Conservation (phyloP, 352 stramenopile genomes). For the Saprolegnia diclina region DNA sequence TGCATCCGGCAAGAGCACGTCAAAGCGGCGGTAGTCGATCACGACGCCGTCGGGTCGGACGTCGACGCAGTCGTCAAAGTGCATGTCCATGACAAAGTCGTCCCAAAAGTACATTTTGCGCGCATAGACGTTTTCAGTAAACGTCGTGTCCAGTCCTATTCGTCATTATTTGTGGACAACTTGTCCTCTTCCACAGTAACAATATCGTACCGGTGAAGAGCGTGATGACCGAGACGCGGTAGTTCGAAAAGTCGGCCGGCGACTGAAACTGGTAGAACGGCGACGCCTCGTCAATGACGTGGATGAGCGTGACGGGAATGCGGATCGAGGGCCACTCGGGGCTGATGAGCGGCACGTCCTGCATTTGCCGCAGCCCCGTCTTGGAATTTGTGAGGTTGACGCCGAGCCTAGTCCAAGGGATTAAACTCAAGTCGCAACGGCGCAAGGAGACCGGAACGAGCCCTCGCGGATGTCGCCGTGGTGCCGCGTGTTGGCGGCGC, state of each 20-base stretch:
- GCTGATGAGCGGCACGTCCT: slow-evolving; percentile 74
- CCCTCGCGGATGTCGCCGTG: slow-evolving; percentile 79
- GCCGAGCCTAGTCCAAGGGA: slow-evolving; percentile 35
- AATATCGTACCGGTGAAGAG: slow-evolving; percentile 46
- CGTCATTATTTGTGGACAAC: neutral
- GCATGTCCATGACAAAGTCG: slow-evolving; percentile 75
- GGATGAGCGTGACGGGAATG: slow-evolving; percentile 70
- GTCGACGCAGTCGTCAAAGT: slow-evolving; percentile 70
- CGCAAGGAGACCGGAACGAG: slow-evolving; percentile 46
- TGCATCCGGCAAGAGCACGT: slow-evolving; percentile 24
- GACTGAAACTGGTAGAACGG: slow-evolving; percentile 75
- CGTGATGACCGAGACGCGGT: slow-evolving; percentile 67
- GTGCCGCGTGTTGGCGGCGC: slow-evolving; percentile 72
- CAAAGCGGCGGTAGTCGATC: slow-evolving; percentile 67
- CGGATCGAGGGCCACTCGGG: slow-evolving; percentile 79
- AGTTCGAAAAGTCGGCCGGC: slow-evolving; percentile 60
- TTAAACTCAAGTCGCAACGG: neutral
- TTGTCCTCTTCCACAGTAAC: neutral
- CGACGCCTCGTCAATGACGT: slow-evolving; percentile 73
- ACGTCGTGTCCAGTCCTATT: slow-evolving; percentile 64
- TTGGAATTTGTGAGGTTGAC: slow-evolving; percentile 79
- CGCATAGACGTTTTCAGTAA: slow-evolving; percentile 80
- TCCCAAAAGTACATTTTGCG: slow-evolving; percentile 87
- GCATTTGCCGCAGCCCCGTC: slow-evolving; percentile 70
- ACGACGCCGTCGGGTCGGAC: slow-evolving; percentile 57